Conservation (phyloP, 2,329 filamentous ascomycete species). For the Pseudocercospora crystallina region DNA sequence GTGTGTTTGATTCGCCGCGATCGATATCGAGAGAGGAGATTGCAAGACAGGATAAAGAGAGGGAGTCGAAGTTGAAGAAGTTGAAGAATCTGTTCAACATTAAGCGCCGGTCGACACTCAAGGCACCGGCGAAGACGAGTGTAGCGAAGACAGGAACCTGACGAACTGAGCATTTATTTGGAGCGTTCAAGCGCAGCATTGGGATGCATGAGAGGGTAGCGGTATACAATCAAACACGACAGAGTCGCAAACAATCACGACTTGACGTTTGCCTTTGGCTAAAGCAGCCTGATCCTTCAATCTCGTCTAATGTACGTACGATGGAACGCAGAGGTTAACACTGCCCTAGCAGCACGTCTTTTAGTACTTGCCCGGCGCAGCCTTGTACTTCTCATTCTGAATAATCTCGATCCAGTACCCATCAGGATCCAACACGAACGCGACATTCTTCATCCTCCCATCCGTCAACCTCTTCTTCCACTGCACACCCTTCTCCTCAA, state of each 20-base stretch:
- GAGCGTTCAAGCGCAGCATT: too few relatives aligned
- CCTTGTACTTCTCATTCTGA: conserved; percentile 23
- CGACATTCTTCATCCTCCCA: conserved; percentile 85
- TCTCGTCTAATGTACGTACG: too few relatives aligned
- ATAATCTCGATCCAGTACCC: conserved; percentile 25
- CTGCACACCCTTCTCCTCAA: conserved; percentile 75
- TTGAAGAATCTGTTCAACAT: conserved; percentile 38
- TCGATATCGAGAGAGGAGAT: conserved; percentile 31
- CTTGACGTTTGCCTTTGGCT: too few relatives aligned
- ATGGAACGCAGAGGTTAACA: too few relatives aligned
- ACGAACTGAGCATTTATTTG: too few relatives aligned
- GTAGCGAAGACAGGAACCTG: too few relatives aligned
- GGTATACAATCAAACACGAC: too few relatives aligned
- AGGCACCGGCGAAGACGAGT: conserved; percentile 5
- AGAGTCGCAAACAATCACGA: too few relatives aligned
- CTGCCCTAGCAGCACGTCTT: not conserved
- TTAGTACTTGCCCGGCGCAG: conserved; percentile 19
- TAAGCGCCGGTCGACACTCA: conserved; percentile 26
- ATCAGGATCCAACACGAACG: conserved; percentile 69
- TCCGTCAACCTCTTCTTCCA: conserved; percentile 98
- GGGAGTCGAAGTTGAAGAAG: conserved; percentile 33
- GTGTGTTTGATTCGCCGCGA: not conserved
- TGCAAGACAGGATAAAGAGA: conserved; percentile 34
- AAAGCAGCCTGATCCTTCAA: too few relatives aligned
- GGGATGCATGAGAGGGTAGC: too few relatives aligned